These are phyloP conservation scores for Aspergillus fischeri DNA, from an alignment of 2,329 filamentous ascomycete species.

Conservation along the genomic window DNA sequence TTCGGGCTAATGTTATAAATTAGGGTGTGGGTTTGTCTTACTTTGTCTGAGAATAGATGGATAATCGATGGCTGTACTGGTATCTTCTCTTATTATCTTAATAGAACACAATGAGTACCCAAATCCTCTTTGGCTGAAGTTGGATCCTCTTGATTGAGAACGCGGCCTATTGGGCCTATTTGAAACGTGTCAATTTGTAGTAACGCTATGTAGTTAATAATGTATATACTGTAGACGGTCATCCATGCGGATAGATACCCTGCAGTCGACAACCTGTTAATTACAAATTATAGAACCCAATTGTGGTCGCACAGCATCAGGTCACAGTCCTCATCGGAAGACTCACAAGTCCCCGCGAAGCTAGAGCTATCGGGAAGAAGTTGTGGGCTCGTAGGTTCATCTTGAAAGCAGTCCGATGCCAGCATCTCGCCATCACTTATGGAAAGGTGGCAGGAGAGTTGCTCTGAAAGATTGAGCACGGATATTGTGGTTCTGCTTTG, in stretches of 20 bases:
- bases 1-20: background rate
- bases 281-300: background rate
- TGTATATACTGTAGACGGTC: background rate
- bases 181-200: too few relatives aligned
- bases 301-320: conserved; percentile 7
- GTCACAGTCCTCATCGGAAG: background rate
- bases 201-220: background rate
- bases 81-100: background rate
- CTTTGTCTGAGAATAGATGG: background rate
- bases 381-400: background rate
- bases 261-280: too few relatives aligned
- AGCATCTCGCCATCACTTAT: conserved; percentile 2
- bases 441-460: background rate
- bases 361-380: background rate
- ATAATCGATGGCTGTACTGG: background rate
- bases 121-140: background rate
- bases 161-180: too few relatives aligned
- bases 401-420: background rate
- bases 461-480: background rate
- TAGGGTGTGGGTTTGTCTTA: background rate
- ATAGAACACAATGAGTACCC: background rate
- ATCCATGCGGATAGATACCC: background rate
- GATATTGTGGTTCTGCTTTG: background rate
- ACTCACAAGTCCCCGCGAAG: background rate
- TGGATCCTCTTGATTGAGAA: background rate